These are phyloP conservation scores for Lindgomyces ingoldianus DNA, from an alignment of 495 filamentous ascomycete genomes.

Conservation along the genomic window DNA sequence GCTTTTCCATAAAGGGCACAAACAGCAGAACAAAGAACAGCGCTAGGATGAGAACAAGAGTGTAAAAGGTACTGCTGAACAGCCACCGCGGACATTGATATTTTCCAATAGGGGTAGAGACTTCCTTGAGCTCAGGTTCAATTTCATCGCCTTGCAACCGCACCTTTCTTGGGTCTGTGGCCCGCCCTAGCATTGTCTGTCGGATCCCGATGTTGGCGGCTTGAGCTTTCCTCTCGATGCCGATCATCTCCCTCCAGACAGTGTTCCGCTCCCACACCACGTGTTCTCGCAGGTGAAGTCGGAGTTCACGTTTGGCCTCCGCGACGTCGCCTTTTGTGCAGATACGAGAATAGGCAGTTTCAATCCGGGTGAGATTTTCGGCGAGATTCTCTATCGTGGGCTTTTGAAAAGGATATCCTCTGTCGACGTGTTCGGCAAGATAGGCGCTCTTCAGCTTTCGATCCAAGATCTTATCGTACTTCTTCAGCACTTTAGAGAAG, in stretches of 20 bases:
- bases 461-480: conserved; percentile 96
- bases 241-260: conserved; percentile 98
- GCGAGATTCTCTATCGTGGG: conserved; percentile 70
- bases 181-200: conserved; percentile 75
- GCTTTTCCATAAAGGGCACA: conserved; percentile 74
- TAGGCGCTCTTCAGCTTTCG: conserved; percentile 74
- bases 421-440: conserved; percentile 67
- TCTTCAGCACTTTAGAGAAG: conserved; percentile 94
- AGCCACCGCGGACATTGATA: conserved; percentile 78
- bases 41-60: conserved; percentile 66
- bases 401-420: conserved; percentile 73
- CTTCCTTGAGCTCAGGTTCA: conserved; percentile 62
- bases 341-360: conserved; percentile 75
- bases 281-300: conserved; percentile 91
- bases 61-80: conserved; percentile 75
- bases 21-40: conserved; percentile 72
- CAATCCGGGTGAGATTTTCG: conserved; percentile 68
- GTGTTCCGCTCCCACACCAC: conserved; percentile 99
- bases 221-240: conserved; percentile 93
- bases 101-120: conserved; percentile 78
- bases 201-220: conserved; percentile 85
- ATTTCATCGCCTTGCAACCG: conserved; percentile 80
- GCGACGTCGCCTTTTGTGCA: conserved; percentile 76
- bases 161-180: conserved; percentile 65
- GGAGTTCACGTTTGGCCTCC: conserved; percentile 76